phyloP scores from a whole-genome alignment of 768 basidiomycete genomes.

The Calocybe indica region DNA sequence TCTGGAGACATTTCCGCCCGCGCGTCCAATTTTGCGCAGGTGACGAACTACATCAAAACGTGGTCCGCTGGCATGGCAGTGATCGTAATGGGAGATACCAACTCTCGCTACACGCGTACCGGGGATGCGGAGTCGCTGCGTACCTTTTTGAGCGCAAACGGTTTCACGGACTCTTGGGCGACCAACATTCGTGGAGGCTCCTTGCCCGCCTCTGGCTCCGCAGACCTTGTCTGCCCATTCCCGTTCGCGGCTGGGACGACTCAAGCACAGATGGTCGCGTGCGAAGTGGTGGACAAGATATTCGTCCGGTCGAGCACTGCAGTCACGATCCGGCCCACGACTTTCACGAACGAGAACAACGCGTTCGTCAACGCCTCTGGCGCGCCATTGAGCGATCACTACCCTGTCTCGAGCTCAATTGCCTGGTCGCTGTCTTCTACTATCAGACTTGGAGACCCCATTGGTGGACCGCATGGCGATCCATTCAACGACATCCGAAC shows the following conservation, averaged over 20 bases:
- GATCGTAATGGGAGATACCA: constrained; percentile 33
- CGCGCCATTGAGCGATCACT: constrained; percentile 28
- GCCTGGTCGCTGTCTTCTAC: constrained; percentile 24
- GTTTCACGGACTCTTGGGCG: constrained; percentile 26
- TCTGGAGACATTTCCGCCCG: constrained; percentile 25
- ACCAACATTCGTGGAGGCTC: constrained; percentile 18
- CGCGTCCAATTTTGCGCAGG: constrained; percentile 25
- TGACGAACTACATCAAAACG: constrained; percentile 19
- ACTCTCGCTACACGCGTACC: constrained; percentile 26
- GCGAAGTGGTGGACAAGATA: constrained; percentile 35
- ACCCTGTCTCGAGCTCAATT: constrained; percentile 22
- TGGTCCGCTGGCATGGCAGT: constrained; percentile 28
- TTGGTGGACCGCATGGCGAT: constrained; percentile 27
- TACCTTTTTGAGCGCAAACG: constrained; percentile 14
- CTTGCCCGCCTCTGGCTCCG: constrained; percentile 18
- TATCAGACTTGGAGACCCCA: constrained; percentile 23
- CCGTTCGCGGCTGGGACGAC: constrained; percentile 24
- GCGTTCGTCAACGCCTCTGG: constrained; percentile 23
- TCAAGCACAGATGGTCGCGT: constrained; percentile 20
- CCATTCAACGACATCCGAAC: constrained; percentile 25
- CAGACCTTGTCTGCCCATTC: constrained; percentile 22
- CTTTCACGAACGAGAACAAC: constrained; percentile 25
- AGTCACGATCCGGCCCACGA: constrained; percentile 15
- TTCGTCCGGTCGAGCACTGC: constrained; percentile 19
- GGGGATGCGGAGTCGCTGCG: constrained; percentile 22